Base-by-base conservation (phyloP, 2,329 filamentous ascomycete species). In the Shiraia bambusicola region DNA sequence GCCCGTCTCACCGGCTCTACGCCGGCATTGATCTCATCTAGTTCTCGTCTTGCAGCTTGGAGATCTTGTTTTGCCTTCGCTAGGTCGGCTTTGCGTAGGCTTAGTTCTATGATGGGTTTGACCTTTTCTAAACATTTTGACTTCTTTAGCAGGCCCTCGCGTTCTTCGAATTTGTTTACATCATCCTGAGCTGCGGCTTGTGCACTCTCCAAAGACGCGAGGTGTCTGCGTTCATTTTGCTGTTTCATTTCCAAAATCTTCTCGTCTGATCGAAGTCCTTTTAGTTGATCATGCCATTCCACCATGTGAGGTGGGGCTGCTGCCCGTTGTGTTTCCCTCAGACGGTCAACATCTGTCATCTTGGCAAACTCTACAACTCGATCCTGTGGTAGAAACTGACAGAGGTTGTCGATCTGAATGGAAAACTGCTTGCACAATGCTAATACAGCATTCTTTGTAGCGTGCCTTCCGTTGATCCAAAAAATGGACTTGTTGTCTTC, bases 351-450 rank as follows among this genome's bases (percentile, higher is more conserved):
- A 0, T 92, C 86, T 7, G 82, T 87, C 54, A 95, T 80, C 4
- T 81, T 86, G 4, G 93, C 89, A 64, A 98, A 98, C 62, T 96
- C 91, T 16, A 90, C 88, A 1, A 98, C 93, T 54, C 91, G 87
- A 65, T 98, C 93, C 67, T 98, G 93, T 0, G 93, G 93, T 31
- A 98, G 73, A 58, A 98, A 98, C 65, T 98, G 93, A 66, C 93
- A 98, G 2, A 98, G 77, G 56, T 98, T 98, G 73, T 98, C 93
- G 51, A 97, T 88, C 68, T 98, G 93, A 37, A 98, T 97, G 34
- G 86, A 86, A 59, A 95, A 83, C 8, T 76, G 77, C 45, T 76
- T 79, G 47, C 85, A 86, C 34, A 95, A 72, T 8, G 76, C 71
- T 55, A 86, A 76, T 6, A 97, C 77, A 3, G 76, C 76, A 58